Evolutionary conservation across 768 basidiomycete species (phyloP).

Genomic region (Auricularia sp.): DNA sequence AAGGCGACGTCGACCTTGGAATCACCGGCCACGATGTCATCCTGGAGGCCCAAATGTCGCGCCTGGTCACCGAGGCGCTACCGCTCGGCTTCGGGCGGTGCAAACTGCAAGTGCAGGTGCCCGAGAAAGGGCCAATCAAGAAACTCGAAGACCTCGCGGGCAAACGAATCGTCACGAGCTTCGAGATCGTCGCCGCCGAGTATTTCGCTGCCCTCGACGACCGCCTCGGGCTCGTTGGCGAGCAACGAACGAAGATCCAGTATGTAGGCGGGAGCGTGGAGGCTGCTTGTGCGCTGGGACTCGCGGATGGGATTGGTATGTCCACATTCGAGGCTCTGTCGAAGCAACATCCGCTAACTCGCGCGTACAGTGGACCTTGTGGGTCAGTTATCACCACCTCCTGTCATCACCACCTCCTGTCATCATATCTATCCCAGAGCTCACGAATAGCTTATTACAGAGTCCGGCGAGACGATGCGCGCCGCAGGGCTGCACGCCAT

Average conservation of each 20-base stretch:
- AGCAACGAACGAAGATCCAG: conserved; percentile 69
- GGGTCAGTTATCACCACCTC: conserved; percentile 39
- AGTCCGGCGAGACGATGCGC: conserved; percentile 99
- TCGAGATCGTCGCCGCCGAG: conserved; percentile 73
- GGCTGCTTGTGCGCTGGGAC: conserved; percentile 90
- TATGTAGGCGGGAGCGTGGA: conserved; percentile 98
- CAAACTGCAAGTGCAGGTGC: conserved; percentile 74
- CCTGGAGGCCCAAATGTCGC: conserved; percentile 77
- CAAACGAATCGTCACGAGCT: conserved; percentile 89
- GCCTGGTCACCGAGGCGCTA: conserved; percentile 66
- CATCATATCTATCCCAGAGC: neutral
- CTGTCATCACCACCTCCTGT: neutral
- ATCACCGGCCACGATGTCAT: conserved; percentile 98
- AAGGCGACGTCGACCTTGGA: conserved; percentile 92
- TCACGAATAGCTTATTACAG: conserved; percentile 28
- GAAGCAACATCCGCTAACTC: neutral
- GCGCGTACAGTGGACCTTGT: conserved; percentile 76
- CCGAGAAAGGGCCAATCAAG: conserved; percentile 61
- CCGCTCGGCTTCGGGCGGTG: conserved; percentile 82
- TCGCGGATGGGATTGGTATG: conserved; percentile 94
- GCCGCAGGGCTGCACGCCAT: conserved; percentile 93
- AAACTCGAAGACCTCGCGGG: conserved; percentile 74
- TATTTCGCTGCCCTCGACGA: conserved; percentile 67
- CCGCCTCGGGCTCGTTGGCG: conserved; percentile 36
- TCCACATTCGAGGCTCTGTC: neutral